phyloP scores from a whole-genome alignment of 2,329 filamentous ascomycete species.

The Claviceps sp. region DNA sequence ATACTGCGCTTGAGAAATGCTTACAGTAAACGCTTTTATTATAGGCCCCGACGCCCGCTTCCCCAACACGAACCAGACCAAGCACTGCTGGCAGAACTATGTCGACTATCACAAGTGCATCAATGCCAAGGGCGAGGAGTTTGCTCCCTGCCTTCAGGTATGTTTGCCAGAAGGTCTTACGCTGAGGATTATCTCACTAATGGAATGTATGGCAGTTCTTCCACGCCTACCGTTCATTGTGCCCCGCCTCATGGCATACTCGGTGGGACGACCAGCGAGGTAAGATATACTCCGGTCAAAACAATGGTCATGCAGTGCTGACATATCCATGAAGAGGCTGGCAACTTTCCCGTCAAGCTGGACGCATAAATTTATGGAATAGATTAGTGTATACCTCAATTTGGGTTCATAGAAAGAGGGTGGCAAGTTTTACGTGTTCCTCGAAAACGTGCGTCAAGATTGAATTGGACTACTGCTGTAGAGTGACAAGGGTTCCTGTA shows the following conservation, averaged over 20 bases:
- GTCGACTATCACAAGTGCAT: slow-evolving; percentile 99
- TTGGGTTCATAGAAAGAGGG: slow-evolving; percentile 16
- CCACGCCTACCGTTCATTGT: slow-evolving; percentile 92
- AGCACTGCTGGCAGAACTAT: slow-evolving; percentile 99
- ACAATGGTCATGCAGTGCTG: slow-evolving; percentile 10
- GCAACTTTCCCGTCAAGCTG: slow-evolving; percentile 54
- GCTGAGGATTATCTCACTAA: neutral
- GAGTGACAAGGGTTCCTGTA: slow-evolving; percentile 5
- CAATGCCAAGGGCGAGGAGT: slow-evolving; percentile 95
- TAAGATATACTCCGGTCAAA: slow-evolving; percentile 31
- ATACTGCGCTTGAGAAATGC: slow-evolving; percentile 1
- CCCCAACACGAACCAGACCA: slow-evolving; percentile 95
- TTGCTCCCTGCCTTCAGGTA: slow-evolving; percentile 94
- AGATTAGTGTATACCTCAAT: slow-evolving; percentile 9
- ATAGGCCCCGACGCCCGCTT: slow-evolving; percentile 97
- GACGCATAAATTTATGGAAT: slow-evolving; percentile 35
- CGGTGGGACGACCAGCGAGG: slow-evolving; percentile 97
- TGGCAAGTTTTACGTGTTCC: slow-evolving; percentile 24
- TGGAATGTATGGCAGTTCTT: slow-evolving; percentile 54
- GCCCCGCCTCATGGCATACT: slow-evolving; percentile 85
- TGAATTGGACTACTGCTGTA: slow-evolving; percentile 9
- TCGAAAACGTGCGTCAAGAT: slow-evolving; percentile 17
- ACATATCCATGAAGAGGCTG: slow-evolving; percentile 38
- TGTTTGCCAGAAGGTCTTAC: slow-evolving; percentile 6
- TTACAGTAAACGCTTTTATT: slow-evolving; percentile 5